phyloP scores from a whole-genome alignment of 148 eudicot genomes.

The Beta vulgaris region DNA sequence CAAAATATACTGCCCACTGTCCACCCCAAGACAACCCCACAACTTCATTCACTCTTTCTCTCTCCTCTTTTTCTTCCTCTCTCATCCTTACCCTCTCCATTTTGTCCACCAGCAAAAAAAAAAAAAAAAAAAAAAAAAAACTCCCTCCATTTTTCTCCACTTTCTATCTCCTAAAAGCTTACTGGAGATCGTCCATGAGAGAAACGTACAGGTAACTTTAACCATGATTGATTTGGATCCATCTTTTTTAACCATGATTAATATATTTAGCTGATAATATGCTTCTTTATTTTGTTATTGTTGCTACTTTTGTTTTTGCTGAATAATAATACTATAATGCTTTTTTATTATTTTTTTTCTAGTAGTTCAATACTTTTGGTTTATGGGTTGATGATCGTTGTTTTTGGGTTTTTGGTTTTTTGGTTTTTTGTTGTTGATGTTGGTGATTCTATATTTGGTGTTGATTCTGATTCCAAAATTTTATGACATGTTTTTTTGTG shows the following conservation, averaged over 20 bases:
- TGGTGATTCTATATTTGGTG: neutral
- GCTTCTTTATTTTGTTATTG: neutral
- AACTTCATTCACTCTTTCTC: neutral
- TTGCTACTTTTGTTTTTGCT: neutral
- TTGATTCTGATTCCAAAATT: neutral
- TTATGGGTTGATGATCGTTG: neutral
- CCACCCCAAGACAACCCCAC: constrained; percentile 6
- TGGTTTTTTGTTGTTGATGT: neutral
- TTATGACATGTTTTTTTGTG: constrained; percentile 5
- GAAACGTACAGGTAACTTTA: neutral
- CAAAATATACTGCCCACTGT: neutral
- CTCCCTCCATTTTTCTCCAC: neutral
- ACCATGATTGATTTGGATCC: neutral
- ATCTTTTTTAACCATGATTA: neutral
- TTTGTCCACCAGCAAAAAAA: neutral
- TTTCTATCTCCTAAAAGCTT: neutral
- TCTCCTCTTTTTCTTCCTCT: neutral
- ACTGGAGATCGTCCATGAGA: constrained; percentile 8
- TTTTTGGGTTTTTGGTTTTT: neutral
- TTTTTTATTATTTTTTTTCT: neutral
- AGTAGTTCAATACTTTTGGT: neutral
- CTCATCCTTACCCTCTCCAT: constrained; percentile 9
- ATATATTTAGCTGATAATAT: neutral
- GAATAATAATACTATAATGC: neutral
- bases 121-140: neutral